phyloP scores from a whole-genome alignment of 495 filamentous ascomycete species.

The Penicillium cosmopolitanum region DNA sequence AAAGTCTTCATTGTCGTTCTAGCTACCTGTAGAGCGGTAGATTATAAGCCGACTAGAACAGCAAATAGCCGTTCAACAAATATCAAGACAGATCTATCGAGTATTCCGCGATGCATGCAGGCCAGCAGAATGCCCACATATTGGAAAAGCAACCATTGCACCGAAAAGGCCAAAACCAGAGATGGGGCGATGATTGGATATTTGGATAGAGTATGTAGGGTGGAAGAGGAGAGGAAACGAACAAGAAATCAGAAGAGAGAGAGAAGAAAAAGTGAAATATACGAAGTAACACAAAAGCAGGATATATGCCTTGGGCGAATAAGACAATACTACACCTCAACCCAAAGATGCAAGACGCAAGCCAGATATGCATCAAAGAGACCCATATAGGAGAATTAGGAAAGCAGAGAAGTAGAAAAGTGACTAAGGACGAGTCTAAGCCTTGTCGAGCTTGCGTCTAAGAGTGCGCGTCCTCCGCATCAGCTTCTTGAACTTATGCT shows the following conservation, averaged over 20 bases:
- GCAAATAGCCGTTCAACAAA: constrained; percentile 4
- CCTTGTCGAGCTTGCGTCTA: constrained; percentile 80
- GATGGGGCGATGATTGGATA: constrained; percentile 20
- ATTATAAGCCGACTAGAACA: neutral
- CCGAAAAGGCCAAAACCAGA: constrained; percentile 2
- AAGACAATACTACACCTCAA: constrained; percentile 27
- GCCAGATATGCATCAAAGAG: constrained; percentile 33
- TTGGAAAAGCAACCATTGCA: constrained; percentile 5
- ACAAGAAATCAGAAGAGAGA: constrained; percentile 1
- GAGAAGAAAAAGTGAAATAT: constrained; percentile 19
- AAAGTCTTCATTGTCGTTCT: constrained; percentile 6
- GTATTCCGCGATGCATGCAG: constrained; percentile 22
- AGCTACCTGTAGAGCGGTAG: neutral
- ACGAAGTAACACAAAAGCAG: constrained; percentile 19
- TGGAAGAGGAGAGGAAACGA: constrained; percentile 9
- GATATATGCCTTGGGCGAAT: constrained; percentile 29
- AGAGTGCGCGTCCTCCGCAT: constrained; percentile 88
- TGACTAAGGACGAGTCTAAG: constrained; percentile 29
- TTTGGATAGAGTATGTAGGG: constrained; percentile 16
- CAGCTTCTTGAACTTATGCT: constrained; percentile 99
- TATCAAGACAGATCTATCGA: constrained; percentile 28
- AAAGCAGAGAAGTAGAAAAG: constrained; percentile 14
- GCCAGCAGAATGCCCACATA: constrained; percentile 15
- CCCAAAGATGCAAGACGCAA: constrained; percentile 32
- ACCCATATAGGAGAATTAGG: constrained; percentile 16